These are phyloP conservation scores for Hyaloscypha bicolor DNA, from an alignment of 495 filamentous ascomycete species.

Conservation along the genomic window DNA sequence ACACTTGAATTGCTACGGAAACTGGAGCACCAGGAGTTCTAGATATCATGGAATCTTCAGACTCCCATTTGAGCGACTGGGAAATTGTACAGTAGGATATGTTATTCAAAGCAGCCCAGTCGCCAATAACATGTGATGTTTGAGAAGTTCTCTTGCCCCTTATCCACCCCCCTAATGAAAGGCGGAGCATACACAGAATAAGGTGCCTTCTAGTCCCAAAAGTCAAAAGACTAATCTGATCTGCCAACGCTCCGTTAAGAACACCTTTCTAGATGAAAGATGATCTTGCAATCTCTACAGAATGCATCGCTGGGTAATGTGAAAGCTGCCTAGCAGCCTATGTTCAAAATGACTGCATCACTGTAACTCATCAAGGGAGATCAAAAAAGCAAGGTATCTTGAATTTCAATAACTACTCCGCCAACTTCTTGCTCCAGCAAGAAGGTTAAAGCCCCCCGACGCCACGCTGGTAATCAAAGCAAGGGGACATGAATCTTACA, in stretches of 20 bases:
- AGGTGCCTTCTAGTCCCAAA: constrained; percentile 36
- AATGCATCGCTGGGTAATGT: constrained; percentile 64
- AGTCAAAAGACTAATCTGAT: constrained; percentile 30
- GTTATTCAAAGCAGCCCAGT: neutral
- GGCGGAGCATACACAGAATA: constrained; percentile 32
- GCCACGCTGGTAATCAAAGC: constrained; percentile 33
- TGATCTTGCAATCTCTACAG: constrained; percentile 66
- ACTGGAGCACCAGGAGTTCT: no score
- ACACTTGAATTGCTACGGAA: neutral
- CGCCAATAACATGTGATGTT: constrained; percentile 19
- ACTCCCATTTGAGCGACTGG: no score
- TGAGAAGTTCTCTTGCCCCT: constrained; percentile 38
- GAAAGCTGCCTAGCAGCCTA: constrained; percentile 2
- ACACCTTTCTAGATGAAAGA: constrained; percentile 50
- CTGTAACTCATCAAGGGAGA: neutral
- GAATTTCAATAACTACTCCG: neutral
- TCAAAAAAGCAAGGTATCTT: neutral
- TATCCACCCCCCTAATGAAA: constrained; percentile 37
- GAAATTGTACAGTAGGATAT: neutral
- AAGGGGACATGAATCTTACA: constrained; percentile 10
- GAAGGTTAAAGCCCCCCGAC: constrained; percentile 13
- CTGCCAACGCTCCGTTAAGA: constrained; percentile 75
- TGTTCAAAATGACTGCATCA: constrained; percentile 12
- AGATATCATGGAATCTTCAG: no score
- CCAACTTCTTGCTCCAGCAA: neutral